Percentiles rank a stretch among this genome's conserved stretches.
Conservation (phyloP, 2,329 filamentous ascomycete species). For the Hymenoscyphus occultus region DNA sequence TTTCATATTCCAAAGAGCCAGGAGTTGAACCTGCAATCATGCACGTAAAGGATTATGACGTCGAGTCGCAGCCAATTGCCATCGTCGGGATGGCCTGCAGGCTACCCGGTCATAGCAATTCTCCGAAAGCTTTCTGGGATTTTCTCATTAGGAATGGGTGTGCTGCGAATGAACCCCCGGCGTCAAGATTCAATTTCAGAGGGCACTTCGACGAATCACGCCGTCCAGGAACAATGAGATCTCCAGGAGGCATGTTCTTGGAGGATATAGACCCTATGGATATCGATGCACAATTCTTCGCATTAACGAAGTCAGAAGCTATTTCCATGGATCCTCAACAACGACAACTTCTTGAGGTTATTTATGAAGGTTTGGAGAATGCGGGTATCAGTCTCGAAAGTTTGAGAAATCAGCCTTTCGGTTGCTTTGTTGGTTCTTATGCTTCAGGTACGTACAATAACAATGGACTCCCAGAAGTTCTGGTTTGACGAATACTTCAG, state of each 20-base stretch:
- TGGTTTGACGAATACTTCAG: slow-evolving; percentile 50
- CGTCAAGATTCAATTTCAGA: slow-evolving; percentile 67
- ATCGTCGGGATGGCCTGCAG: slow-evolving; percentile 42
- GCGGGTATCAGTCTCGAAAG: slow-evolving; percentile 19
- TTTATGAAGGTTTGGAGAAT: slow-evolving; percentile 57
- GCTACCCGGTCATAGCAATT: slow-evolving; percentile 37
- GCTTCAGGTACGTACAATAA: slow-evolving; percentile 35
- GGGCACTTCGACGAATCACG: slow-evolving; percentile 65
- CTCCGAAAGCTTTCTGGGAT: slow-evolving; percentile 37
- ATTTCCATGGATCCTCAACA: no score
- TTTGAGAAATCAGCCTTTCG: slow-evolving; percentile 14
- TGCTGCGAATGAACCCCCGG: slow-evolving; percentile 58
- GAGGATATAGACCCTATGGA: slow-evolving; percentile 36
- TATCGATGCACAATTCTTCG: slow-evolving; percentile 43
- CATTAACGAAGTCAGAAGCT: slow-evolving; percentile 38
- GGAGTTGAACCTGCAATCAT: no score
- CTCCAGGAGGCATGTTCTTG: slow-evolving; percentile 63
- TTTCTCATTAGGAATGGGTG: slow-evolving; percentile 65
- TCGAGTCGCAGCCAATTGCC: no score
- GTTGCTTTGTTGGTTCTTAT: slow-evolving; percentile 20
- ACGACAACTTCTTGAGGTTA: slow-evolving; percentile 51
- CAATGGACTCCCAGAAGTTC: slow-evolving; percentile 49
- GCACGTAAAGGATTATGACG: no score
- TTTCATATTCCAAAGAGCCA: no score
- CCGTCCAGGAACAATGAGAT: slow-evolving; percentile 69